These are phyloP conservation scores for Penstemon eatonii DNA, from an alignment of 257 asterid species.

Conservation along the genomic window DNA sequence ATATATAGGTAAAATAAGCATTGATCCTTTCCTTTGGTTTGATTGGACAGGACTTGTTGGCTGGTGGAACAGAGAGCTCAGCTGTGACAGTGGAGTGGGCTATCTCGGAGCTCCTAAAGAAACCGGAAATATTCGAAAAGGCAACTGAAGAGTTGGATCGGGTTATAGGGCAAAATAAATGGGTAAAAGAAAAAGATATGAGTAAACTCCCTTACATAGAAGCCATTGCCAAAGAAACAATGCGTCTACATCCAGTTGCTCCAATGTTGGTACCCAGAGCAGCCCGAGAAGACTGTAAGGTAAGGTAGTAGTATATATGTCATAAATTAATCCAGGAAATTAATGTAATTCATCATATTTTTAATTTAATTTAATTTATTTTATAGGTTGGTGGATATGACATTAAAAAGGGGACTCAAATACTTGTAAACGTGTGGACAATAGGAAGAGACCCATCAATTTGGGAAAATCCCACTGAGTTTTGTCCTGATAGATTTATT, in stretches of 20 bases:
- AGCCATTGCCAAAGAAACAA: conserved; percentile 52
- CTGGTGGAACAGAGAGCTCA: conserved; percentile 91
- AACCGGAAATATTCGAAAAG: conserved; percentile 53
- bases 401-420: conserved; percentile 42
- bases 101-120: conserved; percentile 67
- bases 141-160: conserved; percentile 73
- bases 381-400: conserved; percentile 51
- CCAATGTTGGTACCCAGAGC: conserved; percentile 71
- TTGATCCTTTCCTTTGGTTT: too few species aligned
- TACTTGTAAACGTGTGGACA: conserved; percentile 59
- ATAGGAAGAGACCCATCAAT: conserved; percentile 60
- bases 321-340: too few species aligned
- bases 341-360: too few species aligned
- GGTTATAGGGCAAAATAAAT: conserved; percentile 51
- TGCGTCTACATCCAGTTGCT: conserved; percentile 55
- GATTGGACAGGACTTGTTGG: conserved; percentile 55
- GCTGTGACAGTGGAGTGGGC: conserved; percentile 95
- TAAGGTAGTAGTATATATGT: too few species aligned
- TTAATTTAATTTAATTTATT: too few species aligned
- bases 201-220: conserved; percentile 43
- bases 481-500: conserved; percentile 51
- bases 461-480: conserved; percentile 55
- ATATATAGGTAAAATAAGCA: too few species aligned
- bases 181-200: conserved; percentile 50
- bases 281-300: conserved; percentile 60